A percentile compares a stretch with the other conserved stretches of the same genome.
These are phyloP conservation scores for Colletotrichum lini DNA, from an alignment of 2,329 filamentous ascomycete species.

Conservation along the genomic window DNA sequence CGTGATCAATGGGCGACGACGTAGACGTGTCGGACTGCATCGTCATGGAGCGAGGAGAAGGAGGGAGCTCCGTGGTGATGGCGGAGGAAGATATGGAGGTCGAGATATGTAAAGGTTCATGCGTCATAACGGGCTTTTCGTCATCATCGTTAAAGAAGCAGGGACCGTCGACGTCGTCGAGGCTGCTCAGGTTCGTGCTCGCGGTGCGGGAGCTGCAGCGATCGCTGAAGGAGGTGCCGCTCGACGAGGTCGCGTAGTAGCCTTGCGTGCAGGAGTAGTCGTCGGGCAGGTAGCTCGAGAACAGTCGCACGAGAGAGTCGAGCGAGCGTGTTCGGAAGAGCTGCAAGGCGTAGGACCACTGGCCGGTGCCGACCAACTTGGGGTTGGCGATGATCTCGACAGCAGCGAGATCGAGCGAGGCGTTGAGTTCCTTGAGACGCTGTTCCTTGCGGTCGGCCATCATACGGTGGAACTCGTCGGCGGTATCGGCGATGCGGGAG, in stretches of 20 bases:
- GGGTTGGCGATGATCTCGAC: conserved; percentile 74
- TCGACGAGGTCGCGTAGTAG: conserved; percentile 49
- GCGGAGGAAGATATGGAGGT: conserved; percentile 46
- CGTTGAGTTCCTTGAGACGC: conserved; percentile 68
- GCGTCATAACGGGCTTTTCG: conserved; percentile 57
- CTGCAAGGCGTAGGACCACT: conserved; percentile 72
- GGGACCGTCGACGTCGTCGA: conserved; percentile 51
- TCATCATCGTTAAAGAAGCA: conserved; percentile 61
- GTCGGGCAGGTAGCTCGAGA: conserved; percentile 70
- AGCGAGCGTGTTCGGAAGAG: conserved; percentile 72
- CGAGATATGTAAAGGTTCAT: conserved; percentile 59
- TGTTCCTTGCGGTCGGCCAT: conserved; percentile 68
- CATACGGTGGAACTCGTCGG: conserved; percentile 68
- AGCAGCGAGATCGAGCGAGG: conserved; percentile 70
- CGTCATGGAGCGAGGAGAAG: conserved; percentile 67
- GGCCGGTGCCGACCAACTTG: conserved; percentile 69
- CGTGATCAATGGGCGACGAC: conserved; percentile 53
- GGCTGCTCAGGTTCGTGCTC: conserved; percentile 57
- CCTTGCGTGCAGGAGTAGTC: conserved; percentile 61
- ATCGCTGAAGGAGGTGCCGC: conserved; percentile 56
- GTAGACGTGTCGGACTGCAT: conserved; percentile 61
- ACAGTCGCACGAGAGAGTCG: conserved; percentile 73
- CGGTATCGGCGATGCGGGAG: conserved; percentile 64
- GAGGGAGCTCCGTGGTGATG: conserved; percentile 54
- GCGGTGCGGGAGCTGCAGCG: conserved; percentile 54